Base-by-base conservation (phyloP, 352 stramenopile species). In the Phytophthora chlamydospora region DNA sequence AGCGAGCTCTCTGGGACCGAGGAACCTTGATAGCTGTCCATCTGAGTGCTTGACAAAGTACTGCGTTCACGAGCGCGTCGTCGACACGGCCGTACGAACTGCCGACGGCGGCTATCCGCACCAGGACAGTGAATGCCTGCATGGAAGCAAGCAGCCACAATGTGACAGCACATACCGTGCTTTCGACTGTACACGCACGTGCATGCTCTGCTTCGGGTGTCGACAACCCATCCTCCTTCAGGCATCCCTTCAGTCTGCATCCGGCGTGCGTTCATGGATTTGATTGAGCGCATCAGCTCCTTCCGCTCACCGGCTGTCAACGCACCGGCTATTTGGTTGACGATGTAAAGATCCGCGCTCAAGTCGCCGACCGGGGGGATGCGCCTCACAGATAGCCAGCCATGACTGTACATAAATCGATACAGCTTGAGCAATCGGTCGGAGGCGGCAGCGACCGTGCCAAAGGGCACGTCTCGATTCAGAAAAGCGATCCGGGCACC, bases 211-310 rank as follows among this genome's bases (percentile, higher is more conserved):
- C 40, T 50, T n/a, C 17, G 9, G 1, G 31, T 59, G 14, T 51
- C 40, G 6, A 59, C 32, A 7, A 38, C 24, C 41, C 51, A 59
- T 6, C 17, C 40, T 17, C 40, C 41, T 29, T 16, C 32, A 10
- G 41, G 40, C 41, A 59, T 59, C 4, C 9, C 21, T 38, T 59
- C 16, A 6, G 17, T 44, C 10, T 51, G 39, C 40, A 38, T 59
- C 13, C 40, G 29, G 14, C 51, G 32, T 6, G 12, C 11, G 14
- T 59, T 59, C 4, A 34, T 31, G 4, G 31, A 51, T 7, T 35
- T 42, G 5, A 44, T 43, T 9, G 41, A 51, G 4, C 33, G 13
- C 40, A 17, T 33, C 8, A 47, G 7, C 3, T n/a, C 14, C 4
- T 36, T 31, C 17, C 35, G 43, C 12, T 51, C 40, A 10, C 31